Percentiles rank a stretch among this genome's conserved stretches.
Evolutionary conservation across 78 protist genomes (phyloP).

Genomic region (Polysphondylium violaceum): DNA sequence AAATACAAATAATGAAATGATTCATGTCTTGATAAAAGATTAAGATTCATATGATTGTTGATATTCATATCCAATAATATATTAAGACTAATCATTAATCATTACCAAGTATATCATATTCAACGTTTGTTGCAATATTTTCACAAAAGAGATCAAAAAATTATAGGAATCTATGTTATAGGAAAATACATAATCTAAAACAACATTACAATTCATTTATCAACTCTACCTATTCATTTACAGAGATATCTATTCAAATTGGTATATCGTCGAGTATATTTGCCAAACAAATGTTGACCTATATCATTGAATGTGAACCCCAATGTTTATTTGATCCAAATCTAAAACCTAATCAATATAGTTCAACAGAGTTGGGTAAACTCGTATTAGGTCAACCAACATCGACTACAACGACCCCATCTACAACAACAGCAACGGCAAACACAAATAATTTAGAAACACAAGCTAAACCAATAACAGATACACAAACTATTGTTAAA

Average conservation of each 20-base stretch:
- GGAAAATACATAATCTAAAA: slow-evolving; percentile 23
- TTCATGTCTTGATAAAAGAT: no score
- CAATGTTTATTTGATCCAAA: background rate
- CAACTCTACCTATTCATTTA: background rate
- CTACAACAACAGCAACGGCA: no score
- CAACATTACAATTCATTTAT: slow-evolving; percentile 2
- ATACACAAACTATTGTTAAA: background rate
- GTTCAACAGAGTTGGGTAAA: background rate
- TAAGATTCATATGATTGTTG: background rate
- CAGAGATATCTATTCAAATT: slow-evolving; percentile 29
- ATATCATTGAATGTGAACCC: slow-evolving; percentile 21
- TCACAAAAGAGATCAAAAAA: slow-evolving; percentile 56
- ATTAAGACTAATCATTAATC: background rate
- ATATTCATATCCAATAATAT: background rate
- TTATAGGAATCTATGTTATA: slow-evolving; percentile 10
- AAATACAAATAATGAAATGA: no score
- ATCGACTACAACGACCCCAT: no score
- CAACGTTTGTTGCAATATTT: slow-evolving; percentile 48
- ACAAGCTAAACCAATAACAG: no score
- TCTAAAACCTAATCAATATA: background rate
- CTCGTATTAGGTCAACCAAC: no score
- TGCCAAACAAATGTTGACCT: slow-evolving; percentile 7
- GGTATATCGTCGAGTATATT: slow-evolving; percentile 10
- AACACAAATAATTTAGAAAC: no score
- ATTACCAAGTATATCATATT: slow-evolving; percentile 3